Evolutionary conservation across 139 green algal species (phyloP).

Genomic region (Haematococcus lacustris): DNA sequence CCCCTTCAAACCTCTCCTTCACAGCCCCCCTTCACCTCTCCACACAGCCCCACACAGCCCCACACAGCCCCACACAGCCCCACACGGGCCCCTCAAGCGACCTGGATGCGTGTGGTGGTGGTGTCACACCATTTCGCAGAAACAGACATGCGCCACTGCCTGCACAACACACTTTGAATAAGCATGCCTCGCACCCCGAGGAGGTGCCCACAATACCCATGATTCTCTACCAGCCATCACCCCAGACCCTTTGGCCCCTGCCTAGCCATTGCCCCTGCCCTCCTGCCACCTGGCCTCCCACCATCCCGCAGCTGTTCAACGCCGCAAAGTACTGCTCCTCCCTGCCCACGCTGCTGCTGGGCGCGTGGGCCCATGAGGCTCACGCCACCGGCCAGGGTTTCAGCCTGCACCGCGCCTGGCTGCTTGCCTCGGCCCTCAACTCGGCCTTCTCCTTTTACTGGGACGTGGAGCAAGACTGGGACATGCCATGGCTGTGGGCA

Average conservation of each 20-base stretch:
- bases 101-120: too few relatives aligned
- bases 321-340: slow-evolving; percentile 91
- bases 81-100: too few relatives aligned
- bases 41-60: too few relatives aligned
- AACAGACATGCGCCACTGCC: too few relatives aligned
- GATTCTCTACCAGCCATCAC: too few relatives aligned
- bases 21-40: too few relatives aligned
- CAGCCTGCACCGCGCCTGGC: slow-evolving; percentile 64
- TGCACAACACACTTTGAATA: too few relatives aligned
- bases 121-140: too few relatives aligned
- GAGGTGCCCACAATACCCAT: too few relatives aligned
- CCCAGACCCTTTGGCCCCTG: neutral
- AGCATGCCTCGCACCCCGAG: too few relatives aligned
- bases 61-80: too few relatives aligned
- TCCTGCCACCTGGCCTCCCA: neutral
- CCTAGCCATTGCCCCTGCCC: neutral
- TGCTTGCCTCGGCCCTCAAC: slow-evolving; percentile 73
- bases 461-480: slow-evolving; percentile 94
- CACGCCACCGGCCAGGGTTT: slow-evolving; percentile 40
- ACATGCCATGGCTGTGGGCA: slow-evolving; percentile 67
- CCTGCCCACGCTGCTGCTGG: slow-evolving; percentile 88
- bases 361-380: slow-evolving; percentile 60
- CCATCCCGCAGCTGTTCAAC: slow-evolving; percentile 67
- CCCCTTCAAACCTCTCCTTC: too few relatives aligned
- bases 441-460: slow-evolving; percentile 89